Evolutionary conservation across 371 early-diverging fungal species (phyloP).

Genomic region (Mortierella sp.): DNA sequence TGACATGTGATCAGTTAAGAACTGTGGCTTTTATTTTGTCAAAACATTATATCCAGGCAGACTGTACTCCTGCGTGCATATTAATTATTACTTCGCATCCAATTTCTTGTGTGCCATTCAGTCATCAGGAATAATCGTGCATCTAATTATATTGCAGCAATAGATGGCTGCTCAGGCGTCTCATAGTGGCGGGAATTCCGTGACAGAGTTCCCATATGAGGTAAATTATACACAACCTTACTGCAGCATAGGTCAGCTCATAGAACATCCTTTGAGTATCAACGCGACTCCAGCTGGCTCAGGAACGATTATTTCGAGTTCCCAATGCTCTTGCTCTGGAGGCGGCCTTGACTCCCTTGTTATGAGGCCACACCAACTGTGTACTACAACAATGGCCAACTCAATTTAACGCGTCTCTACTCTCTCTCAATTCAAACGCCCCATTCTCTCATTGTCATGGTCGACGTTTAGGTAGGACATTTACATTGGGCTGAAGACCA

Average conservation of each 20-base stretch:
- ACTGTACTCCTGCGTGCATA: neutral
- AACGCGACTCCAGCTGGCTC: too few relatives aligned
- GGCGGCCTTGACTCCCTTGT: too few relatives aligned
- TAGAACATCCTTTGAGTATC: neutral
- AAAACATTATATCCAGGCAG: too few relatives aligned
- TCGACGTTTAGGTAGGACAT: conserved; percentile 12
- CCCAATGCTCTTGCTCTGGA: too few relatives aligned
- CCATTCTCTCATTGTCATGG: neutral
- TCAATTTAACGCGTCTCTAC: conserved; percentile 10
- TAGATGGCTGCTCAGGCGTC: conserved; percentile 32
- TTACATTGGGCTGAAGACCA: conserved; percentile 48
- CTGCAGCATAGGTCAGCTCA: neutral
- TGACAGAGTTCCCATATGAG: conserved; percentile 40
- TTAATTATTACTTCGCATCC: neutral
- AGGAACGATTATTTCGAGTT: too few relatives aligned
- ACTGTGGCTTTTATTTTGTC: too few relatives aligned
- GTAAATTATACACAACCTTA: conserved; percentile 14
- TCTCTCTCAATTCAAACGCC: neutral
- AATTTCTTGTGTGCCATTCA: neutral
- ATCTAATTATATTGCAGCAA: neutral
- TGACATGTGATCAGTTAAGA: too few relatives aligned
- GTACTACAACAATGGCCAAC: neutral
- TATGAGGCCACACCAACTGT: neutral
- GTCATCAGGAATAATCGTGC: neutral
- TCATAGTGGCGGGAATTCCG: conserved; percentile 20